These are phyloP conservation scores for Globisporangium carolinianum DNA, from an alignment of 352 stramenopile species.

Conservation along the genomic window DNA sequence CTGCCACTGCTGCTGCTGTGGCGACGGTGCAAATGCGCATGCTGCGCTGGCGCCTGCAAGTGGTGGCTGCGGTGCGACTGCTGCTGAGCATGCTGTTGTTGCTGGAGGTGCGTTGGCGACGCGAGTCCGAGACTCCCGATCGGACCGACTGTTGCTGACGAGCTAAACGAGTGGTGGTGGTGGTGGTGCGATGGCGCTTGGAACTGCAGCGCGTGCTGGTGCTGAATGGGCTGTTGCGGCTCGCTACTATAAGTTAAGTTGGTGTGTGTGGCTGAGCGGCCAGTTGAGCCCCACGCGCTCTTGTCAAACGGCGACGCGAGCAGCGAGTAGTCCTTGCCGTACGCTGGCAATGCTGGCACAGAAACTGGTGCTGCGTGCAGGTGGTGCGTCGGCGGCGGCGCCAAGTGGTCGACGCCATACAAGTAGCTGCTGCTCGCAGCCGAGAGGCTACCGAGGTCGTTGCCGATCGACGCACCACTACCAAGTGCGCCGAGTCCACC, in stretches of 20 bases:
- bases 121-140: conserved; percentile 23
- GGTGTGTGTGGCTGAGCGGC: conserved; percentile 3
- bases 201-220: conserved; percentile 4
- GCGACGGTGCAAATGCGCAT: conserved; percentile 1
- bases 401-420: conserved; percentile 9
- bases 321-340: conserved; percentile 61
- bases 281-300: conserved; percentile 30
- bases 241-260: conserved; percentile 55
- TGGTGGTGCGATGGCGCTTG: not conserved
- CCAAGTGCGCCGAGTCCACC: conserved; percentile 18
- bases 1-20: conserved; percentile 8
- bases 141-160: conserved; percentile 3
- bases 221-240: not conserved
- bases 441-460: conserved; percentile 18
- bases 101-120: conserved; percentile 11
- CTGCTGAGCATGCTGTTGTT: conserved; percentile 1
- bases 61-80: not conserved
- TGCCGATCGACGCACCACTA: conserved; percentile 12
- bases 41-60: not conserved
- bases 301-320: conserved; percentile 51
- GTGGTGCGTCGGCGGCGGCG: conserved; percentile 18
- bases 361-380: conserved; percentile 11
- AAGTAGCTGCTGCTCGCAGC: conserved; percentile 24
- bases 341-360: conserved; percentile 25
- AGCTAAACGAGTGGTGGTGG: conserved; percentile 2